These are phyloP conservation scores for Trypanosoma rangeli DNA, from an alignment of 208 protist genomes.

Conservation along the genomic window DNA sequence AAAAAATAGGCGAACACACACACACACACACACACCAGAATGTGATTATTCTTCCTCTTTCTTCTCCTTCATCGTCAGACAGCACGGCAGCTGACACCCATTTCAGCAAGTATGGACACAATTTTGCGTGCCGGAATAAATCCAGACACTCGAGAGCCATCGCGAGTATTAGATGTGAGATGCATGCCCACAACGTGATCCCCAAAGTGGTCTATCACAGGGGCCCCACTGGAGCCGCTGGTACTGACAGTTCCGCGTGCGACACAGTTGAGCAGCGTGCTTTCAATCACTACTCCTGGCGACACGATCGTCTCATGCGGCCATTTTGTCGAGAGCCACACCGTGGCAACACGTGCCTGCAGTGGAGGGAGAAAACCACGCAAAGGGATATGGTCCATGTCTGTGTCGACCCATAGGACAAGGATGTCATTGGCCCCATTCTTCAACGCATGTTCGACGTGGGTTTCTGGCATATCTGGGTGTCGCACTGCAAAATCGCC, in stretches of 20 bases:
- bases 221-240: constrained; percentile 79
- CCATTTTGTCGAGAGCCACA: constrained; percentile 76
- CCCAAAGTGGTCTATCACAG: constrained; percentile 79
- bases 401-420: constrained; percentile 63
- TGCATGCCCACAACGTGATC: constrained; percentile 82
- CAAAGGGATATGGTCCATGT: constrained; percentile 38
- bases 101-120: constrained; percentile 66
- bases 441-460: constrained; percentile 64
- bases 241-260: constrained; percentile 78
- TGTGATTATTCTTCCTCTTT: not conserved
- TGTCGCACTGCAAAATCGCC: constrained; percentile 74
- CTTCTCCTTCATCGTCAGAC: not conserved
- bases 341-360: constrained; percentile 58
- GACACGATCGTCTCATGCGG: constrained; percentile 79
- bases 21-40: not conserved
- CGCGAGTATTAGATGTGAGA: constrained; percentile 75
- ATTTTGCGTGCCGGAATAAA: constrained; percentile 78
- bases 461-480: constrained; percentile 30
- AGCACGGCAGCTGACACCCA: constrained; percentile 49
- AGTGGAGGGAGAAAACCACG: constrained; percentile 65
- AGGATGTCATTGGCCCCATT: constrained; percentile 58
- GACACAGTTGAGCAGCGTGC: constrained; percentile 41
- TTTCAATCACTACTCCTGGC: constrained; percentile 78
- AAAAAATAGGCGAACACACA: not conserved
- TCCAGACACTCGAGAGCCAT: constrained; percentile 78